phyloP scores from a whole-genome alignment of 257 asterid species.

The Haberlea rhodopensis region DNA sequence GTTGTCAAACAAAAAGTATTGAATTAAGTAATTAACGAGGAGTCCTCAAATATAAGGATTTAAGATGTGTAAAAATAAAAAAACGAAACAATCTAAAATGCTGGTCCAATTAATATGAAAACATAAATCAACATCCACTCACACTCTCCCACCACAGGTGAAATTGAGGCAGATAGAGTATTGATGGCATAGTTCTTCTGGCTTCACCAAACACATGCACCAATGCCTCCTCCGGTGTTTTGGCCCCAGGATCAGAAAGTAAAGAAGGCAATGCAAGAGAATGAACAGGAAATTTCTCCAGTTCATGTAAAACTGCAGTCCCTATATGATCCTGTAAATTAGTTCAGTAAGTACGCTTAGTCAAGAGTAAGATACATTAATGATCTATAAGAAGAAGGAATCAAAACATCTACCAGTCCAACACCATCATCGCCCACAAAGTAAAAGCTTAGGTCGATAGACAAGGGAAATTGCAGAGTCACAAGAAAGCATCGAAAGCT shows the following conservation, averaged over 20 bases:
- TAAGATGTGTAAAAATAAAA: slow-evolving; percentile 10
- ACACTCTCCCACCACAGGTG: slow-evolving; percentile 99
- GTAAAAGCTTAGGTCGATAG: slow-evolving; percentile 81
- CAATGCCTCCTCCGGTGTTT: slow-evolving; percentile 98
- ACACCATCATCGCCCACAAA: slow-evolving; percentile 83
- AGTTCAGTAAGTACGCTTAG: slow-evolving; percentile 40
- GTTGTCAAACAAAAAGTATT: slow-evolving; percentile 2
- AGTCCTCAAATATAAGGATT: slow-evolving; percentile 9
- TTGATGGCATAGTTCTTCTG: slow-evolving; percentile 88
- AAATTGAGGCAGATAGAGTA: slow-evolving; percentile 88
- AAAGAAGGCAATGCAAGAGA: slow-evolving; percentile 94
- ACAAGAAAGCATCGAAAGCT: slow-evolving; percentile 76
- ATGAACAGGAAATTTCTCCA: slow-evolving; percentile 96
- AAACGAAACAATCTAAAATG: slow-evolving; percentile 22
- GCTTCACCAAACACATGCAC: slow-evolving; percentile 98
- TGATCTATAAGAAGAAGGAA: slow-evolving; percentile 21
- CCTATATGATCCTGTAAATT: slow-evolving; percentile 88
- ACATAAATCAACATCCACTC: slow-evolving; percentile 36
- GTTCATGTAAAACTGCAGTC: slow-evolving; percentile 90
- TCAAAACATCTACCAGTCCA: slow-evolving; percentile 69
- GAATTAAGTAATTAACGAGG: too few species aligned
- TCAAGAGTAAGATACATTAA: slow-evolving; percentile 29
- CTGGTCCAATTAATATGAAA: slow-evolving; percentile 21
- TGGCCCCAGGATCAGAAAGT: slow-evolving; percentile 99
- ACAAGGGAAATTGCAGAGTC: slow-evolving; percentile 90